Conservation (phyloP, 768 basidiomycete species). For the Boletus fagicola region DNA sequence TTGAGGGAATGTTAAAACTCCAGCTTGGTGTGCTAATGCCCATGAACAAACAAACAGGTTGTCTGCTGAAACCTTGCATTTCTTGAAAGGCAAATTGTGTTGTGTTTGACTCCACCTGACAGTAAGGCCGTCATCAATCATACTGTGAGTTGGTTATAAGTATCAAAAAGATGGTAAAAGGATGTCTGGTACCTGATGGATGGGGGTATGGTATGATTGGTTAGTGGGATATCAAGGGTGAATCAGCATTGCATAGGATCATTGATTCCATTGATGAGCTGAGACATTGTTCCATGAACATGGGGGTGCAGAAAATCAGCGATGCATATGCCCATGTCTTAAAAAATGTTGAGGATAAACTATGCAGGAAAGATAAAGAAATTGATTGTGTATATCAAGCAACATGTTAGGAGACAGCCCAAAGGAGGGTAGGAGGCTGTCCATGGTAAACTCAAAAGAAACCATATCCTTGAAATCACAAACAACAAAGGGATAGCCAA, state of each 20-base stretch:
- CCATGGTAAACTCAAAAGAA: not conserved
- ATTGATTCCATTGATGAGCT: not conserved
- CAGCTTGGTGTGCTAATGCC: not conserved
- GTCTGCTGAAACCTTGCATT: not conserved
- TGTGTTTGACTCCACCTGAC: slow-evolving; percentile 1
- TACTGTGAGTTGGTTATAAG: not conserved
- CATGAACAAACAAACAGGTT: not conserved
- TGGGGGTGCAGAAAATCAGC: not conserved
- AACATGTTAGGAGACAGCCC: not conserved
- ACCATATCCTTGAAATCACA: not conserved
- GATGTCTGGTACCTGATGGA: not conserved
- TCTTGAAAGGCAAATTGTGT: not conserved
- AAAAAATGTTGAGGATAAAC: not conserved
- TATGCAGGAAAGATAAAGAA: not conserved
- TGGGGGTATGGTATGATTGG: not conserved
- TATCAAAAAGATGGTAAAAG: not conserved
- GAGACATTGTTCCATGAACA: not conserved
- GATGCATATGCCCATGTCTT: not conserved
- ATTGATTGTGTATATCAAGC: not conserved
- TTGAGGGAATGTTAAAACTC: not conserved
- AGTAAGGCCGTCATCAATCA: slow-evolving; percentile 1
- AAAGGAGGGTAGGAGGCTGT: not conserved
- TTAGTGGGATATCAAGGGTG: not conserved
- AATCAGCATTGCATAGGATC: not conserved
- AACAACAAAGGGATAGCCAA: not conserved